Percentiles rank a stretch among this genome's conserved stretches.
Conservation (phyloP, 495 filamentous ascomycete species). For the Penicillium lividum region DNA sequence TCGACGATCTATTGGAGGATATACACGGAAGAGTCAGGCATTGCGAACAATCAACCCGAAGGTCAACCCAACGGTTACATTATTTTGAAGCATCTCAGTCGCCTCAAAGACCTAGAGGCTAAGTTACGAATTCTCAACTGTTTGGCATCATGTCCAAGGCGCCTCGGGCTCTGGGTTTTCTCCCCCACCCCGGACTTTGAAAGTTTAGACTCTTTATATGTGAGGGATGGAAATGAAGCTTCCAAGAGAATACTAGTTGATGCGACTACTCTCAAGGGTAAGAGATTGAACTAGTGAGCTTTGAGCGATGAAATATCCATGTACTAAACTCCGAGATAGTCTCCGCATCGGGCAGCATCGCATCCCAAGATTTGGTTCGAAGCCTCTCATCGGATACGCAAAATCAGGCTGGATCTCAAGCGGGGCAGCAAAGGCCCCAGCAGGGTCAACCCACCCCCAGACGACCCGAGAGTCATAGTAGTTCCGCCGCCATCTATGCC, state of each 20-base stretch:
- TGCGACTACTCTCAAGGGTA: constrained; percentile 43
- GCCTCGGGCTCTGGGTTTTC: constrained; percentile 47
- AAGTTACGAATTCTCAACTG: constrained; percentile 39
- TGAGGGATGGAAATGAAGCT: constrained; percentile 31
- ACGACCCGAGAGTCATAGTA: constrained; percentile 37
- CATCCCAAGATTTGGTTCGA: constrained; percentile 40
- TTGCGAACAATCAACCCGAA: constrained; percentile 37
- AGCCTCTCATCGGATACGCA: constrained; percentile 40
- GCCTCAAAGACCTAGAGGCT: constrained; percentile 47
- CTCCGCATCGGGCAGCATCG: constrained; percentile 43
- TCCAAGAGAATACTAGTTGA: constrained; percentile 38
- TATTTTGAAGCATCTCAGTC: constrained; percentile 47
- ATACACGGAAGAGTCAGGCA: constrained; percentile 46
- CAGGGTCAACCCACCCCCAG: constrained; percentile 29
- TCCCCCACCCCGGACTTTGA: constrained; percentile 47
- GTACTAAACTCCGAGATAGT: constrained; percentile 27
- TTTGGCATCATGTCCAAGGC: constrained; percentile 45
- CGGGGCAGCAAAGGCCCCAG: constrained; percentile 25
- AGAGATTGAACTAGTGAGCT: background rate
- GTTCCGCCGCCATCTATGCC: constrained; percentile 44
- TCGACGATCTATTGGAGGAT: constrained; percentile 52
- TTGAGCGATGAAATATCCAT: no score
- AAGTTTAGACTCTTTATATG: constrained; percentile 32
- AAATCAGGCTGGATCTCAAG: constrained; percentile 12
- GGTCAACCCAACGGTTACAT: constrained; percentile 42